Evolutionary conservation across 768 basidiomycete species (phyloP), one percentile per base, ranked within the genome.

Genomic region (Suillus occidentalis): DNA sequence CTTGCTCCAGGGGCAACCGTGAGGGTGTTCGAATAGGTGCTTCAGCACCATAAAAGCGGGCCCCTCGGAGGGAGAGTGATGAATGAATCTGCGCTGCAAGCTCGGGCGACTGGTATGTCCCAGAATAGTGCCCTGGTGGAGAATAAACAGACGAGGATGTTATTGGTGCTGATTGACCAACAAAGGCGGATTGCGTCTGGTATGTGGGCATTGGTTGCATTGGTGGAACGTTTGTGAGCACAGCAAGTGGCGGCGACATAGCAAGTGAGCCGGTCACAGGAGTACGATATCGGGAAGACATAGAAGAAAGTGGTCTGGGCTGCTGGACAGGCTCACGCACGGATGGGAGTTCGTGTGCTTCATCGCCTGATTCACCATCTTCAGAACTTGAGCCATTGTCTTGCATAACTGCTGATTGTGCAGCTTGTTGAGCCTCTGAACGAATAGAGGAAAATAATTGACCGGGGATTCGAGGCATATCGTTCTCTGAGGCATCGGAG

Each of bases 231-330:
- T 76, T 74, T 39, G 58, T 63, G 28, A 79, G 80, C 2, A 77
- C 79, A 20, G 78, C 65, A 49, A 84, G 83, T 31, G 86, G 83
- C 7, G 87, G 82, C 5, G 89, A 85, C 71, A 87, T 79, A 20
- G 85, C 80, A 13, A 85, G 75, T 18, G 90, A 88, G 45, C 86
- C 83, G 16, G 85, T 83, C 72, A 88, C 81, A 8, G 92, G 93
- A 37, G 92, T 94, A 62, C 88, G 91, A 72, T 94, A 94, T 56
- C 88, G 85, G 2, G 90, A 89, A 2, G 93, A 93, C 57, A 89
- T 73, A 20, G 93, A 90, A n/a, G 92, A 94, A 25, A 84, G 84
- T 5, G 93, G 89, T 25, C 92, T 86, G 22, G 67, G 68, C 55
- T 69, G 74, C 37, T 75, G 73, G 63, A 80, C 79, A 53, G 79